Evolutionary conservation across 2,329 filamentous ascomycete species (phyloP).

Genomic region (Geosmithia putterillii): DNA sequence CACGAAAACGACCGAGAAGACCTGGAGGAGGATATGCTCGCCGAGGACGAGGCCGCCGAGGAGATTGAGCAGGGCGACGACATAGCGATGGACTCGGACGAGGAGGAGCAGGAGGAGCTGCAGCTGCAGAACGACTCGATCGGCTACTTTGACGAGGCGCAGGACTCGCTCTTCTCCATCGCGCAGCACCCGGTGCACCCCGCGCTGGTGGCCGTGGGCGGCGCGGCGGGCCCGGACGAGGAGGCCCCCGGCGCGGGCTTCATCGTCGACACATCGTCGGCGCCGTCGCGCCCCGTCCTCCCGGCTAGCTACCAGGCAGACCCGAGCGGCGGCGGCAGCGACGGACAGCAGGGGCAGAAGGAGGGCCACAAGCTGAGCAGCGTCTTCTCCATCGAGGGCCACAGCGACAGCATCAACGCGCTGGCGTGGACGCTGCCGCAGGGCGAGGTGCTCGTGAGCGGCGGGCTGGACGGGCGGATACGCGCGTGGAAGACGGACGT

Average conservation of each 20-base stretch:
- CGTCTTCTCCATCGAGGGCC: conserved; percentile 71
- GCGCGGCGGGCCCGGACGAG: conserved; percentile 47
- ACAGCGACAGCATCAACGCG: conserved; percentile 83
- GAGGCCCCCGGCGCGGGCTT: conserved; percentile 67
- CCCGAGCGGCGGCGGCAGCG: conserved; percentile 36
- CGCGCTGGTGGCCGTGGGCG: conserved; percentile 75
- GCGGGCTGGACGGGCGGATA: conserved; percentile 75
- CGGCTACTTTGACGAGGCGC: conserved; percentile 84
- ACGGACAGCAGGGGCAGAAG: conserved; percentile 25
- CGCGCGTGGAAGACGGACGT: conserved; percentile 51
- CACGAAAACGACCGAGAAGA: conserved; percentile 13
- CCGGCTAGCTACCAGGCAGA: conserved; percentile 63
- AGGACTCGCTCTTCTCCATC: conserved; percentile 88
- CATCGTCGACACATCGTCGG: conserved; percentile 64
- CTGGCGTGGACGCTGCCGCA: conserved; percentile 72
- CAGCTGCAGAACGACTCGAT: conserved; percentile 81
- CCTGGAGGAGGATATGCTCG: conserved; percentile 51
- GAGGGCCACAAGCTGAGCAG: conserved; percentile 45
- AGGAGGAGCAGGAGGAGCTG: conserved; percentile 58
- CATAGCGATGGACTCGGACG: conserved; percentile 68
- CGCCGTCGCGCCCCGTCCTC: conserved; percentile 53
- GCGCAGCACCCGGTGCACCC: conserved; percentile 77
- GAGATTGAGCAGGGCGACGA: conserved; percentile 50
- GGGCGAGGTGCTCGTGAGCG: conserved; percentile 78
- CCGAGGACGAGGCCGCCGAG: conserved; percentile 66